phyloP scores from a whole-genome alignment of 768 basidiomycete genomes.

The Saitozyma podzolica region DNA sequence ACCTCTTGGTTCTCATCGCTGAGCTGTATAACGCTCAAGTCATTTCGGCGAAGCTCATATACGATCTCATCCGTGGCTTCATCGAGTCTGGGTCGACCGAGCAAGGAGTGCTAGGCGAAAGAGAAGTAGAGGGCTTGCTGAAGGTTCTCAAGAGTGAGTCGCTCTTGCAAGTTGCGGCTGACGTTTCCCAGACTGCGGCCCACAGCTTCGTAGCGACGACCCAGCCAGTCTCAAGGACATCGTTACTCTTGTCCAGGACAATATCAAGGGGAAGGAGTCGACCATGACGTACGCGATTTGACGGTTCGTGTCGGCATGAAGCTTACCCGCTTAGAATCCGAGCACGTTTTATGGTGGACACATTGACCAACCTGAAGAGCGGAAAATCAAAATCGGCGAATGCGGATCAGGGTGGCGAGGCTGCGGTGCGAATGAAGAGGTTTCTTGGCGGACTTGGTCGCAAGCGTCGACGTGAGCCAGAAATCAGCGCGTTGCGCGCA shows the following conservation, averaged over 20 bases:
- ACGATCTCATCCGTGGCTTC: slow-evolving; percentile 80
- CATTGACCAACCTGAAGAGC: slow-evolving; percentile 85
- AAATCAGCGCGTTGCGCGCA: neutral
- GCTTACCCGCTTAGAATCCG: slow-evolving; percentile 74
- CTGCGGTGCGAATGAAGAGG: slow-evolving; percentile 84
- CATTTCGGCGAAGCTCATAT: slow-evolving; percentile 81
- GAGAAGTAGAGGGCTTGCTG: slow-evolving; percentile 79
- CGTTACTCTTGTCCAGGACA: slow-evolving; percentile 73
- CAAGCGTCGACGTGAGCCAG: slow-evolving; percentile 64
- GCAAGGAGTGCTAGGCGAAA: slow-evolving; percentile 61
- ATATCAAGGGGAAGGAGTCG: slow-evolving; percentile 60
- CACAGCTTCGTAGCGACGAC: slow-evolving; percentile 87
- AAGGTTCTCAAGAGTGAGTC: slow-evolving; percentile 65
- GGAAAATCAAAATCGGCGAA: slow-evolving; percentile 68
- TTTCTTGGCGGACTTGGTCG: slow-evolving; percentile 74
- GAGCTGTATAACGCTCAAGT: slow-evolving; percentile 97
- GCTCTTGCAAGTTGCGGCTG: neutral
- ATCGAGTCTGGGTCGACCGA: slow-evolving; percentile 34
- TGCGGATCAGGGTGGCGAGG: slow-evolving; percentile 69
- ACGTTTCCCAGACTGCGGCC: slow-evolving; percentile 70
- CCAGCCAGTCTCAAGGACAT: slow-evolving; percentile 90
- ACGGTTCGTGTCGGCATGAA: slow-evolving; percentile 52
- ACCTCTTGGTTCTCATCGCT: slow-evolving; percentile 80
- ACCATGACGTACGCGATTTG: slow-evolving; percentile 40
- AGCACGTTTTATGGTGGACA: slow-evolving; percentile 93